Evolutionary conservation across 1,284 basidiomycete genomes (phyloP).

Genomic region (Heliocybe sulcata): DNA sequence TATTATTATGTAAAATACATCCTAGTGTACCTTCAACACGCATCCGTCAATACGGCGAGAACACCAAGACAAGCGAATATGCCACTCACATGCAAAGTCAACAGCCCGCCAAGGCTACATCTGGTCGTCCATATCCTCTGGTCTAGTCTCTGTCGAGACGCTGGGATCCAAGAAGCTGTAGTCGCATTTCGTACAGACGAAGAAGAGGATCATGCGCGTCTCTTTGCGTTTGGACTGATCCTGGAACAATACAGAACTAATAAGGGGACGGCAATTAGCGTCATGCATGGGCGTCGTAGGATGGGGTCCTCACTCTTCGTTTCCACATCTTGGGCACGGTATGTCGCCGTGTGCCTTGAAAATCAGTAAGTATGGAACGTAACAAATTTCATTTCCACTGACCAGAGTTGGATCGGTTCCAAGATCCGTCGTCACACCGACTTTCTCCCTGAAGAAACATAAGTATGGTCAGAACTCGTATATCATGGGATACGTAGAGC

Average conservation of each 20-base stretch:
- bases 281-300: constrained; percentile 3
- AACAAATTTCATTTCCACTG: constrained; percentile 14
- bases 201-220: constrained; percentile 90
- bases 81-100: background rate
- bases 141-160: background rate
- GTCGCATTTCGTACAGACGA: constrained; percentile 85
- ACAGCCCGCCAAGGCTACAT: background rate
- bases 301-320: constrained; percentile 56
- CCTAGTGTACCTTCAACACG: background rate
- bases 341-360: constrained; percentile 69
- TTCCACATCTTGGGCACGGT: constrained; percentile 59
- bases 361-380: background rate
- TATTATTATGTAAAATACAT: background rate
- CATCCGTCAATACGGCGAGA: background rate
- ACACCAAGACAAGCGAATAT: background rate
- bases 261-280: constrained; percentile 5
- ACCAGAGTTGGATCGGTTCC: constrained; percentile 90
- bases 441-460: constrained; percentile 64
- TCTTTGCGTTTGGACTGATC: constrained; percentile 93
- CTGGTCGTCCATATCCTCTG: constrained; percentile 1
- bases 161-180: constrained; percentile 69
- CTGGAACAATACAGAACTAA: constrained; percentile 76
- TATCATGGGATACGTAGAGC: background rate
- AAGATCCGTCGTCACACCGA: constrained; percentile 87
- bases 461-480: constrained; percentile 3